Percentiles rank a stretch among this genome's conserved stretches.
These are phyloP conservation scores for Penicillium sp. DNA, from an alignment of 2,329 filamentous ascomycete genomes.

Conservation along the genomic window DNA sequence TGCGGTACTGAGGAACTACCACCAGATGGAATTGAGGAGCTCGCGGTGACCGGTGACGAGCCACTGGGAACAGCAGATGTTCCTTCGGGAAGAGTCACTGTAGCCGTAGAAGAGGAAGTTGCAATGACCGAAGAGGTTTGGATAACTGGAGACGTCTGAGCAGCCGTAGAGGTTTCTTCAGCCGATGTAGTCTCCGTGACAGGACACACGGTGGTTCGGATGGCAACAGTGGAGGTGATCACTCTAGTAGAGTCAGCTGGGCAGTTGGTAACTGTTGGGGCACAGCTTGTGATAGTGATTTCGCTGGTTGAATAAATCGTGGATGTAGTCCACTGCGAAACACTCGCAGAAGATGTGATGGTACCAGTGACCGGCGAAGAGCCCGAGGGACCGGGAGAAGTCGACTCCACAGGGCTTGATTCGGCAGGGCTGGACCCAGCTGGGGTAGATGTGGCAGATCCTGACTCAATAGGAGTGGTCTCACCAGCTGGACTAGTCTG, in stretches of 20 bases:
- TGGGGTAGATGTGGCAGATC: background rate
- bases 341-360: constrained; percentile 4
- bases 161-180: background rate
- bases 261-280: constrained; percentile 49
- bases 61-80: constrained; percentile 2
- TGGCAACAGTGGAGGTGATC: constrained; percentile 54
- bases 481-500: background rate
- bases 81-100: background rate
- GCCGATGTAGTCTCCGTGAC: constrained; percentile 31
- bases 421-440: background rate
- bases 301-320: constrained; percentile 40
- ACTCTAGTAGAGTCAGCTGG: constrained; percentile 51
- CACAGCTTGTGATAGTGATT: constrained; percentile 42
- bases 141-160: background rate
- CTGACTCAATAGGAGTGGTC: background rate
- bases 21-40: background rate
- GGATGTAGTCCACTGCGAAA: constrained; percentile 33
- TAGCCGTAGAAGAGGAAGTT: background rate
- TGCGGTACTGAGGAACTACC: constrained; percentile 14
- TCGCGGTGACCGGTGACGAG: background rate
- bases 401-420: background rate
- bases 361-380: background rate
- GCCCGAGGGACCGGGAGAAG: background rate
- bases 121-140: no score
- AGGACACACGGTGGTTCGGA: constrained; percentile 62